These are phyloP conservation scores for Moelleriella libera DNA, from an alignment of 2,329 filamentous ascomycete species.

Conservation along the genomic window DNA sequence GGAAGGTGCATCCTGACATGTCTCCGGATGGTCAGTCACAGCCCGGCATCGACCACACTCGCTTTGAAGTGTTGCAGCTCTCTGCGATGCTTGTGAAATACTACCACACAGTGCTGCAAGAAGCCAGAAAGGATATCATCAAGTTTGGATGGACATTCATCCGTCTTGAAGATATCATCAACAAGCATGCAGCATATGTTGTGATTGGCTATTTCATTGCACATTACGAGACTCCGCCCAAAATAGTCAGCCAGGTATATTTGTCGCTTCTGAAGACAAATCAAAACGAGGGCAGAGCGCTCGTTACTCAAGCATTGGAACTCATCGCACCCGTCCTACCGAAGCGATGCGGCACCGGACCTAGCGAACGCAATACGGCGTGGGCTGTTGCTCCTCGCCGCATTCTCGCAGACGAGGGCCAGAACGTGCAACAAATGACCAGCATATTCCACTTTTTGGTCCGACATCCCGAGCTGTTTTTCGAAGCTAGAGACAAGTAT, in stretches of 20 bases:
- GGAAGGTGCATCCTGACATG: constrained; percentile 79
- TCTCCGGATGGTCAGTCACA: constrained; percentile 70
- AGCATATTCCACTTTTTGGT: constrained; percentile 97
- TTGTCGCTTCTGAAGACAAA: constrained; percentile 81
- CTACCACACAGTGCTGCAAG: constrained; percentile 74
- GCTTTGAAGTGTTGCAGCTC: constrained; percentile 90
- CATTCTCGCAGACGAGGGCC: constrained; percentile 84
- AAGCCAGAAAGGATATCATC: constrained; percentile 93
- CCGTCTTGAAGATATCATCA: constrained; percentile 94
- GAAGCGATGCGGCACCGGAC: constrained; percentile 59
- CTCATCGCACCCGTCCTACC: constrained; percentile 89
- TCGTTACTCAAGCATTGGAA: constrained; percentile 90
- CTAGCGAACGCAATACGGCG: constrained; percentile 53
- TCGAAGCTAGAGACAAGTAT: constrained; percentile 86
- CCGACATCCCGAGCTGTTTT: constrained; percentile 83
- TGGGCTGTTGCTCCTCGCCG: constrained; percentile 87
- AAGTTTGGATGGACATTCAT: constrained; percentile 99
- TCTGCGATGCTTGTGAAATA: constrained; percentile 95
- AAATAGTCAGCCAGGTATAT: constrained; percentile 94
- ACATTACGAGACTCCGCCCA: constrained; percentile 88
- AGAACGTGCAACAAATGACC: constrained; percentile 89
- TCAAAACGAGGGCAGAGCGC: constrained; percentile 80
- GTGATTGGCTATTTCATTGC: constrained; percentile 96
- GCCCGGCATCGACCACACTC: constrained; percentile 82
- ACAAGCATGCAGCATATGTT: constrained; percentile 96